These are phyloP conservation scores for Leonotis leonurus DNA, from an alignment of 257 asterid genomes.

Conservation along the genomic window DNA sequence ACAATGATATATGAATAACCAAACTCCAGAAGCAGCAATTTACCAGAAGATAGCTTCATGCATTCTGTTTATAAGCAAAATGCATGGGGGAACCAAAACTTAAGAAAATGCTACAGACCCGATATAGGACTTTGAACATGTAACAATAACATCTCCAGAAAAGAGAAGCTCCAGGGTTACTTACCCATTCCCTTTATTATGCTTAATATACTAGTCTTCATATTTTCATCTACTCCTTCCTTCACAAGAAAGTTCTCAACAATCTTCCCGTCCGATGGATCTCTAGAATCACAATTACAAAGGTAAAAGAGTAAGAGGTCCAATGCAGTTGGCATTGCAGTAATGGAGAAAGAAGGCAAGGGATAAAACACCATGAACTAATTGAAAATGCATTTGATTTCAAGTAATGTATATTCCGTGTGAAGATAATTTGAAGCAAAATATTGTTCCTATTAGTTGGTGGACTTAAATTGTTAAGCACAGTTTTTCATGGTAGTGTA, in stretches of 20 bases:
- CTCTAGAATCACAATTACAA: conserved; percentile 36
- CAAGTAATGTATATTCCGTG: neutral
- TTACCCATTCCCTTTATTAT: conserved; percentile 85
- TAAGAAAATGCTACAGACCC: neutral
- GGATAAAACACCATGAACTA: neutral
- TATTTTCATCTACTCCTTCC: conserved; percentile 58
- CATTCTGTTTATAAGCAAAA: neutral
- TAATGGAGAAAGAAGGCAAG: neutral
- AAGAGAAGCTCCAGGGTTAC: neutral
- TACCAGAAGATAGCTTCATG: neutral
- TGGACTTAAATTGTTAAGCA: neutral
- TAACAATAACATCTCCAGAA: neutral
- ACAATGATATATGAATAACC: neutral
- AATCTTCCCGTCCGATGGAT: conserved; percentile 66
- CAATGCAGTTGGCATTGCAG: neutral
- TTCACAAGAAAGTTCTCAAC: conserved; percentile 74
- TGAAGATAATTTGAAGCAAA: neutral
- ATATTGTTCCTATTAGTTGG: neutral
- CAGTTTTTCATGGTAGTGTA: neutral
- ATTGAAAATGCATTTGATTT: neutral
- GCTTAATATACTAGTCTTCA: conserved; percentile 42
- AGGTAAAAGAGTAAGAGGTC: neutral
- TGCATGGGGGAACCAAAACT: neutral
- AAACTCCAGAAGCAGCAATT: neutral
- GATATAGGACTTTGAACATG: neutral